Base-by-base conservation (phyloP, 371 early-diverging fungal genomes). In the Apophysomyces elegans region DNA sequence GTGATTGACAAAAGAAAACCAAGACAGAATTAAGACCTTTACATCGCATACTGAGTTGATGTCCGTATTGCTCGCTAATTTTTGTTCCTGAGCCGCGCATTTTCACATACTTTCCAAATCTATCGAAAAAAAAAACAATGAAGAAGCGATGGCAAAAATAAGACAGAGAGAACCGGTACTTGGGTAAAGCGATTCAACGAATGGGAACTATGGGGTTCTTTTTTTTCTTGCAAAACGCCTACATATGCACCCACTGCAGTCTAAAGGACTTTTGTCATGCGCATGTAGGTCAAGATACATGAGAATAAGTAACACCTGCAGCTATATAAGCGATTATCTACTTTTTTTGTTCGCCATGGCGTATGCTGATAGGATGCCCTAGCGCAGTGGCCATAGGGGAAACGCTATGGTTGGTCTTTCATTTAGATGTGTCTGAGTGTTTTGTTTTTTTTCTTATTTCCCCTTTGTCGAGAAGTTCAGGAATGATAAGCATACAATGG, bases 281-380 rank as follows among this genome's bases (percentile, higher is more conserved):
- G 54, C 21, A 50, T 50, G 54, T 50, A 50, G 54, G 54, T 50
- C 54, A 50, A 21, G 21, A 50, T 39, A 18, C 44, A 41, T 41
- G 13, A 41, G 13, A 41, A 13, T 26, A 26, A 26, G 32, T 26
- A 13, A 41, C 41, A 13, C 41, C 41, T 41, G 41, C 41, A 13
- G 41, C 41, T 41, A 13, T 41, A 13, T 5, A 13, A 6, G 41
- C 41, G 13, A 41, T 41, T 26, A 37, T 26, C 32, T 26, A 26
- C 32, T 26, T 36, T 7, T 13, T 38, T 60, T 56, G 13, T 58
- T 39, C 2, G 21, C 21, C 21, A 26, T 50, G 54, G 21, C 35
- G 54, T 50, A 50, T 11, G 21, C 32, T 21, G 54, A 50, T 50
- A 26, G 16, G 21, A 50, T 50, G 32, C 54, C 54, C 54, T 50